Percentiles rank a stretch among this genome's conserved stretches.
These are phyloP conservation scores for Tulasnella sp. DNA, from an alignment of 768 basidiomycete species.

Conservation along the genomic window DNA sequence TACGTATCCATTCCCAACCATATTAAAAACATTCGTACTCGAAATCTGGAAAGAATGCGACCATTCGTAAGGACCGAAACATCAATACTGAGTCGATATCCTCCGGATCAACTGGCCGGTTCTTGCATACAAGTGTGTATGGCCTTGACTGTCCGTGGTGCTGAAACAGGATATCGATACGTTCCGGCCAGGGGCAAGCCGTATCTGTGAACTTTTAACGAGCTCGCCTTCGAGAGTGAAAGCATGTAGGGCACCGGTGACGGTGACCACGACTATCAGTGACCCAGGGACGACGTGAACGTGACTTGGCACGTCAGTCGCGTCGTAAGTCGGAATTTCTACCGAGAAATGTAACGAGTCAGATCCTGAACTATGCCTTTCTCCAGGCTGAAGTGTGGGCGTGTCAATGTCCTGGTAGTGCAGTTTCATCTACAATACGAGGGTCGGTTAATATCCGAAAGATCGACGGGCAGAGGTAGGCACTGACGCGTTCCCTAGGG, in stretches of 20 bases:
- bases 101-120: too few relatives aligned
- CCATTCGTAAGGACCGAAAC: too few relatives aligned
- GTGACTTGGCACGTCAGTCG: slow-evolving; percentile 1
- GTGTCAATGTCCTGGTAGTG: not conserved
- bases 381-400: not conserved
- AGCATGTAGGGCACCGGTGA: not conserved
- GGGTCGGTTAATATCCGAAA: not conserved
- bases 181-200: not conserved
- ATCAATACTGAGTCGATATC: too few relatives aligned
- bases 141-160: too few relatives aligned
- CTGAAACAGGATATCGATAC: too few relatives aligned
- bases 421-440: not conserved
- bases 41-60: too few relatives aligned
- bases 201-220: not conserved
- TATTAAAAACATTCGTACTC: too few relatives aligned
- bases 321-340: not conserved
- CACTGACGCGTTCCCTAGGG: not conserved
- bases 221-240: slow-evolving; percentile 4
- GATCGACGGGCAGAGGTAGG: not conserved
- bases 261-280: not conserved
- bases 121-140: too few relatives aligned
- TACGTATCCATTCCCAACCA: too few relatives aligned
- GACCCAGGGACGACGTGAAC: not conserved
- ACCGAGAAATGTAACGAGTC: not conserved
- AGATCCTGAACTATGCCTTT: not conserved